Base-by-base conservation (phyloP, 2,329 filamentous ascomycete genomes). In the Emmonsiellopsis sp. region DNA sequence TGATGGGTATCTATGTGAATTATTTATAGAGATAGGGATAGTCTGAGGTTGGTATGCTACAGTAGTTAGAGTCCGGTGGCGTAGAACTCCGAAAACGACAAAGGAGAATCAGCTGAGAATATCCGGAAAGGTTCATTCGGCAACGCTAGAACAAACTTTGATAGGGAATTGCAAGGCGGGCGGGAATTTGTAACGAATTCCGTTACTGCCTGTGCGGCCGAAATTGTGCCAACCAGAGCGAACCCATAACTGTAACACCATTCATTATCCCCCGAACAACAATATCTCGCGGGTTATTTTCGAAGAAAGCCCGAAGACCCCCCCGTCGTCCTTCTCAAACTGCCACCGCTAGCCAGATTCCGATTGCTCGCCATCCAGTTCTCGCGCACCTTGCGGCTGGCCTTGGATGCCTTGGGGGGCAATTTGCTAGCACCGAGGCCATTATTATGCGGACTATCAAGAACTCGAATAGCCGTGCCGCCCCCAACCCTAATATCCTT, bases 401-500 rank as follows among this genome's bases (percentile, higher is more conserved):
- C 51, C 54, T 70, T 71, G 8, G 71, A 75, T 2, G 69, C 67
- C 58, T 75, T 78, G 0, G 78, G 77, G 6, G 73, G 60, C n/a
- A 73, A 57, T 15, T 73, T 60, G 37, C 71, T 67, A n/a, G 60
- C 58, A 41, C 70, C 72, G 57, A 69, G 69, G 46, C 61, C 61
- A 26, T 35, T 31, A 30, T 10, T 45, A 35, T 11, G 32, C 37
- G 46, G 47, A 37, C 70, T 65, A 35, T 71, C 70, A 41, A 80
- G 61, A 7, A 80, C 76, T 16, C 74, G 71, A 37, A 80, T 75
- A 15, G 70, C 75, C 37, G 78, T 66, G 47, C 72, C 71, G 47
- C 72, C 71, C 1, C 77, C 76, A 53, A 72, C 70, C 55, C 70
- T 72, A 45, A 78, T 61, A 60, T 80, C 78, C 65, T 78, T 80